Base-by-base conservation (phyloP, 176 grass and related monocot species). In the Triticum monococcum region DNA sequence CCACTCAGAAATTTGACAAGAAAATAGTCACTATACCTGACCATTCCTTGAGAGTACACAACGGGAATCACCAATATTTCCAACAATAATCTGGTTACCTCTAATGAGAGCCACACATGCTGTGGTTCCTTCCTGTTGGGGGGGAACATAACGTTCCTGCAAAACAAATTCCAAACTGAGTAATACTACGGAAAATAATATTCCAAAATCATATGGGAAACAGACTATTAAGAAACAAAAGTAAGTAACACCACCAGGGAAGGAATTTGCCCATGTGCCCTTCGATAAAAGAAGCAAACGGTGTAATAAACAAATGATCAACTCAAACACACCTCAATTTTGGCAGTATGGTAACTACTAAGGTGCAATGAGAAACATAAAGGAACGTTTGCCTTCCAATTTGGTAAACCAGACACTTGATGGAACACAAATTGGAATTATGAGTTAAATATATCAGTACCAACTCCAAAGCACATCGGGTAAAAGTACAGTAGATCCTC, bases 11-110 rank as follows among this genome's bases (percentile, higher is more conserved):
- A 84, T 64, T 72, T 72, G 12, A 71, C 12, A 57, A 33, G 36
- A 88, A 84, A 88, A 18, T 25, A 79, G 31, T 83, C 64, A 84
- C 38, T 25, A 11, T 46, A 89, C 87, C 68, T 80, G 76, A 32
- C 76, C 76, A 33, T 74, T 74, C 68, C 3, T 67, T 75, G 87
- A 85, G 43, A 84, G 68, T 25, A 89, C 76, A 4, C 87, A 89
- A 75, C 32, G 81, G 63, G 75, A 84, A 79, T 89, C 66, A 52
- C 87, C 87, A 84, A 24, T 67, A 73, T 89, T 72, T 64, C 31
- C 87, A 73, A 89, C 40, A 71, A 52, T 56, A 16, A 89, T 79
- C 16, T 64, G 28, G 23, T 52, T 73, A 43, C 37, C 56, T 73
- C 75, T 89, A 64, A 79, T 64, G 12, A 85, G n/a, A 80, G 22